Evolutionary conservation across 2,329 filamentous ascomycete species (phyloP).

Genomic region (Fusarium sp.): DNA sequence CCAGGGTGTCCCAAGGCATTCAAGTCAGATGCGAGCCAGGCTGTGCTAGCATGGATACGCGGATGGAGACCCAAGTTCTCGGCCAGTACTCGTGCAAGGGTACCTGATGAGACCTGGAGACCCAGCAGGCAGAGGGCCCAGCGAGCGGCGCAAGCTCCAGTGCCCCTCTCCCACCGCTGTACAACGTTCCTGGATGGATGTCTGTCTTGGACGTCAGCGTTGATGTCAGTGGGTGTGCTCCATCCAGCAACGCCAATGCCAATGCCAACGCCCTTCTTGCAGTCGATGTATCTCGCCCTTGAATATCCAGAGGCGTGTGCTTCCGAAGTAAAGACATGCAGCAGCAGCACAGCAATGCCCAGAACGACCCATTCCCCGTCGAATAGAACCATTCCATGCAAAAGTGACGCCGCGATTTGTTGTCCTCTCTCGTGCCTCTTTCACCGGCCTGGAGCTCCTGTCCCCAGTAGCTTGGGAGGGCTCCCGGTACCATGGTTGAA

Average conservation of each 20-base stretch:
- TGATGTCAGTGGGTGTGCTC: constrained; percentile 16
- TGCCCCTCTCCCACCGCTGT: constrained; percentile 18
- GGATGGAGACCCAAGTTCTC: constrained; percentile 24
- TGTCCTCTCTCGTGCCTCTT: background rate
- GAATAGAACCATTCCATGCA: background rate
- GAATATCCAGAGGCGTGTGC: background rate
- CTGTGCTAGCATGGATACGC: constrained; percentile 20
- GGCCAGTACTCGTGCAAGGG: constrained; percentile 24
- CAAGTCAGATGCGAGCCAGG: background rate
- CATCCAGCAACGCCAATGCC: constrained; percentile 10
- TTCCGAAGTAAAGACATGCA: constrained; percentile 2
- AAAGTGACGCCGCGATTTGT: constrained; percentile 4
- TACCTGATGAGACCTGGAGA: constrained; percentile 8
- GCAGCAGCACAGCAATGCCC: background rate
- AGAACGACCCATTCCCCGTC: background rate
- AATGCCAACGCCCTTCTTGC: background rate
- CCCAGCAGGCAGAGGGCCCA: constrained; percentile 3
- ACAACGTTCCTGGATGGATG: constrained; percentile 29
- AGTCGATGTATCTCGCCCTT: background rate
- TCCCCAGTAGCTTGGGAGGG: constrained; percentile 26
- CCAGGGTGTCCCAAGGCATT: constrained; percentile 7
- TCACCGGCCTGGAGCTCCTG: constrained; percentile 9
- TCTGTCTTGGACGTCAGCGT: constrained; percentile 17
- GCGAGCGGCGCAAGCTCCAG: background rate
- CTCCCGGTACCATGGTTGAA: constrained; percentile 34